Percentiles rank a stretch among this genome's conserved stretches.
Conservation (phyloP, 2,329 filamentous ascomycete genomes). For the Fusarium hostae region DNA sequence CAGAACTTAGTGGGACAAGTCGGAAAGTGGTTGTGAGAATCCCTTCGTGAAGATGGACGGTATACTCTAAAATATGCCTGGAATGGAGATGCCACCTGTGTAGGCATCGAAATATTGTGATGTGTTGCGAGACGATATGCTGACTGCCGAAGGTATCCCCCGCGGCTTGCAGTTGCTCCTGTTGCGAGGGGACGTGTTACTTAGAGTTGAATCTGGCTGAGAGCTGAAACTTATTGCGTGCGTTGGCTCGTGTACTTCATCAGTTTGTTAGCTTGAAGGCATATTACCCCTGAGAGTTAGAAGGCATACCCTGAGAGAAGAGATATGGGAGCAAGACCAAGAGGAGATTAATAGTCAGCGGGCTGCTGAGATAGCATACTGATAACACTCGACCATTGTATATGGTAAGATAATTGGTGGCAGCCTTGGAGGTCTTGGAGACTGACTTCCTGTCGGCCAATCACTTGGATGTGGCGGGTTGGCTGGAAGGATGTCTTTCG, state of each 20-base stretch:
- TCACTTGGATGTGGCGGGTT: neutral
- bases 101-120: neutral
- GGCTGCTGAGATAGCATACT: fast-evolving
- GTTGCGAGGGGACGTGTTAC: neutral
- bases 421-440: neutral
- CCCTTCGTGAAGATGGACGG: neutral
- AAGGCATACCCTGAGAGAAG: neutral
- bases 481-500: neutral
- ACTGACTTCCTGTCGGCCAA: too few relatives aligned
- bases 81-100: neutral
- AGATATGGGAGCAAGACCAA: neutral
- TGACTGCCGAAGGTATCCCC: neutral
- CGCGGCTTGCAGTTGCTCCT: neutral
- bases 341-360: neutral
- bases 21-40: neutral
- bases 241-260: neutral
- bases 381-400: neutral
- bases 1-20: neutral
- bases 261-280: neutral
- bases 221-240: neutral
- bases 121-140: neutral
- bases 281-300: neutral
- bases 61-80: neutral
- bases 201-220: neutral
- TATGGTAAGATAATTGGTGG: neutral